A percentile compares a stretch with the other conserved stretches of the same genome.
phyloP scores from a whole-genome alignment of 208 protist genomes.

The Herpetomonas tarakana region DNA sequence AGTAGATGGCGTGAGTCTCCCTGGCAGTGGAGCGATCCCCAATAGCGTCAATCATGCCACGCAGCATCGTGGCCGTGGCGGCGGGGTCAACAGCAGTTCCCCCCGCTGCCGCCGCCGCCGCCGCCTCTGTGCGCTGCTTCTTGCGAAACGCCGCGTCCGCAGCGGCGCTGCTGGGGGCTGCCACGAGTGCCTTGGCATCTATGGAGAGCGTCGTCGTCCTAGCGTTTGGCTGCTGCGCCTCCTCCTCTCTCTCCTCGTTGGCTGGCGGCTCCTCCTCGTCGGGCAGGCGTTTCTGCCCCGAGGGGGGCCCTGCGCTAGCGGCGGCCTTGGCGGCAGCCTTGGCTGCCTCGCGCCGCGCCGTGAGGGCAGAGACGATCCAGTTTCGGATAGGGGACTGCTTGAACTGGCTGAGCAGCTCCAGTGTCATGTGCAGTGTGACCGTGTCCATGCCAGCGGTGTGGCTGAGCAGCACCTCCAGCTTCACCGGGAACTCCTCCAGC shows the following conservation, averaged over 20 bases:
- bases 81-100: background rate
- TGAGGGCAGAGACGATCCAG: constrained; percentile 77
- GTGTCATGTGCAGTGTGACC: constrained; percentile 63
- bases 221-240: background rate
- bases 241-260: background rate
- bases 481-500: constrained; percentile 81
- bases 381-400: constrained; percentile 73
- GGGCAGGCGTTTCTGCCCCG: constrained; percentile 4
- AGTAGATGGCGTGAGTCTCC: constrained; percentile 40
- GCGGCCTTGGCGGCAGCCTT: background rate
- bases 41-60: constrained; percentile 40
- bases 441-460: constrained; percentile 73
- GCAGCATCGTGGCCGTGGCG: constrained; percentile 20
- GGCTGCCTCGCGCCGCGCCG: constrained; percentile 23
- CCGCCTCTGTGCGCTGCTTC: constrained; percentile 27
- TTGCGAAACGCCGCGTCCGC: constrained; percentile 12
- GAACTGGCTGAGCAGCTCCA: constrained; percentile 51
- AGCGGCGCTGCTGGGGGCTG: background rate
- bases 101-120: constrained; percentile 7
- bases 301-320: constrained; percentile 1
- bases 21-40: constrained; percentile 22
- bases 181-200: background rate
- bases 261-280: background rate
- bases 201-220: background rate
- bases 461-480: constrained; percentile 75